Conservation (phyloP, 75 land plant species). For the Cunninghamia lanceolata region DNA sequence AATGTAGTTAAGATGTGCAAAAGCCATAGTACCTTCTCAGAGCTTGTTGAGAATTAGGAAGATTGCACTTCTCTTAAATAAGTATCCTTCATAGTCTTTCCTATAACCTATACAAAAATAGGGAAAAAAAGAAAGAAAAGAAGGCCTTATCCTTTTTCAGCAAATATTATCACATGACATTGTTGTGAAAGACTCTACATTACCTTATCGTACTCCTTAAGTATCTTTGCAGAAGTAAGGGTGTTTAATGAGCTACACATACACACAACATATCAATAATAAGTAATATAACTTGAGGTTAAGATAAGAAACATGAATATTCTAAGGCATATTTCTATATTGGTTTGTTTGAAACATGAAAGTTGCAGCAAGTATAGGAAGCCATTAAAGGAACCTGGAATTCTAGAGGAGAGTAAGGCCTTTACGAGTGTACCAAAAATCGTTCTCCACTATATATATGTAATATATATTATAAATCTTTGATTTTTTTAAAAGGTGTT, state of each 20-base stretch:
- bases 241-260: slow-evolving; percentile 31
- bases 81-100: slow-evolving; percentile 21
- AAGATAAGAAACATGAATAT: neutral
- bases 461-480: too few species aligned
- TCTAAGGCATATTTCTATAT: neutral
- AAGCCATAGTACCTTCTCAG: too few species aligned
- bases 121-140: neutral
- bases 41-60: slow-evolving; percentile 32
- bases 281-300: neutral
- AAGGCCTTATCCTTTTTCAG: neutral
- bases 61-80: slow-evolving; percentile 39
- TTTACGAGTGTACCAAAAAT: too few species aligned
- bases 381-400: slow-evolving; percentile 26
- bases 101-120: slow-evolving; percentile 10
- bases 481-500: too few species aligned
- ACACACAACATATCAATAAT: too few species aligned
- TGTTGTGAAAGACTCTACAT: neutral
- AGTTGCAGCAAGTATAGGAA: too few species aligned
- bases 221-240: slow-evolving; percentile 36
- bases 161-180: neutral
- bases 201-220: slow-evolving; percentile 53
- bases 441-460: too few species aligned
- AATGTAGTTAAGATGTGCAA: too few species aligned
- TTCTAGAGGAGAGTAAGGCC: slow-evolving; percentile 35
- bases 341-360: too few species aligned